Base-by-base conservation (phyloP, 2,329 filamentous ascomycete genomes). In the Verruconis gallopava region DNA sequence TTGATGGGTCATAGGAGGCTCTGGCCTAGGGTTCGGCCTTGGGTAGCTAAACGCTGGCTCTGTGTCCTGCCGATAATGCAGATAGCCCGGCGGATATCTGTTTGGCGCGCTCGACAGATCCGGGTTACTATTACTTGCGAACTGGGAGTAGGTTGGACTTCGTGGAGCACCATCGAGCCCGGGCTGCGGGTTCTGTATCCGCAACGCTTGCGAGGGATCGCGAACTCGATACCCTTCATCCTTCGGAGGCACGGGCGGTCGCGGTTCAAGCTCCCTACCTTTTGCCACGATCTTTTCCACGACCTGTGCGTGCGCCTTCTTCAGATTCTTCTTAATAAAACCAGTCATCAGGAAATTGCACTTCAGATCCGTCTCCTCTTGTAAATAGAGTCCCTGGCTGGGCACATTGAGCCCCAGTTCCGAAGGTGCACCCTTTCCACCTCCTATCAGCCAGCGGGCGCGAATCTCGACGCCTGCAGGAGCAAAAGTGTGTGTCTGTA, bases 401-500 rank as follows among this genome's bases (percentile, higher is more conserved):
- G 85, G 84, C 0, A 71, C 74, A 12, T 71, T 71, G 4, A 82
- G 60, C 4, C 79, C 81, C 17, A 83, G 60, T 61, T 89, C 82
- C 1, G 75, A 72, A 58, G 93, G 84, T 14, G 79, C 81, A 0
- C 79, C 78, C 33, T 82, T 62, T 6, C 72, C 75, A 6, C 85
- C 85, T 36, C 74, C 77, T 3, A 94, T 66, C 5, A 70, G 77
- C 84, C 85, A 93, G 60, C 79, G 81, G 38, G 76, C 79, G 46
- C 77, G 76, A 50, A 93, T 81, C 47, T 91, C 78, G 40, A 93
- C 71, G 9, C 84, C 84, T 54, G 85, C 73, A 1, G 86, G 85
- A 3, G 85, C 85, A 53, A 85, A 89, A 52, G 79, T 78, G 56
- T 93, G 85, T 12, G 85, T 93, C 62, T 86, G 78, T 20, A 93